Base-by-base conservation (phyloP, 2,329 filamentous ascomycete genomes). In the Pyricularia sp. region DNA sequence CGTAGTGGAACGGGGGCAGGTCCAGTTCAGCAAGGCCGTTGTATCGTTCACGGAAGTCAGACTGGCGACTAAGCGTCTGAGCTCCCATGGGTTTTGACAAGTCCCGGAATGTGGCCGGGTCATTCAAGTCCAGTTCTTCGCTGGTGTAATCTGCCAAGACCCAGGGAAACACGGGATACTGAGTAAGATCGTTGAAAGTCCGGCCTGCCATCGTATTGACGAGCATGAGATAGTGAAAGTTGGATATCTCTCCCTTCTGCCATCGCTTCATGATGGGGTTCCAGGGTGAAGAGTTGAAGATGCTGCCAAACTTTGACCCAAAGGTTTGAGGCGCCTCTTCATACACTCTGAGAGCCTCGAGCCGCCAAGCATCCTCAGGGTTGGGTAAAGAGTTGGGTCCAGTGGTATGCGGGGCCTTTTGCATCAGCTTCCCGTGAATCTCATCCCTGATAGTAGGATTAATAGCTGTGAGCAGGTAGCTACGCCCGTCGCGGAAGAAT, bases 101-200 rank as follows among this genome's bases (percentile, higher is more conserved):
- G 72, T 99, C 93, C 68, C 94, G 85, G 76, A 96, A 99, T 3
- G 87, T 91, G 57, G 87, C 85, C 1, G 93, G 91, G 71, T 97
- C 85, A 44, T 86, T 86, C 59, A 99, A 78, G 72, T 99, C 91
- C 12, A 99, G 80, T 73, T 97, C 92, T 22, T 96, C 89, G 70
- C 93, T 97, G 0, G 89, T 93, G 73, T 99, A 99, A 72, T 99
- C 93, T 0, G 94, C 93, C 60, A 99, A 79, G 3, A 99, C 88
- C 94, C 94, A 99, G 0, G 94, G 94, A 69, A 99, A 99, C 22
- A 99, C 93, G 0, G 94, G 94, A 71, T 99, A 99, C 71, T 99
- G 96, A 0, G 94, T 99, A 22, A 99, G 80, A 72, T 99, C 94
- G 72, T 99, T 99, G 78, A 99, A 99, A 0, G 94, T 97, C 64